Conservation (phyloP, 2,329 filamentous ascomycete species). For the Ophiostoma australiae region DNA sequence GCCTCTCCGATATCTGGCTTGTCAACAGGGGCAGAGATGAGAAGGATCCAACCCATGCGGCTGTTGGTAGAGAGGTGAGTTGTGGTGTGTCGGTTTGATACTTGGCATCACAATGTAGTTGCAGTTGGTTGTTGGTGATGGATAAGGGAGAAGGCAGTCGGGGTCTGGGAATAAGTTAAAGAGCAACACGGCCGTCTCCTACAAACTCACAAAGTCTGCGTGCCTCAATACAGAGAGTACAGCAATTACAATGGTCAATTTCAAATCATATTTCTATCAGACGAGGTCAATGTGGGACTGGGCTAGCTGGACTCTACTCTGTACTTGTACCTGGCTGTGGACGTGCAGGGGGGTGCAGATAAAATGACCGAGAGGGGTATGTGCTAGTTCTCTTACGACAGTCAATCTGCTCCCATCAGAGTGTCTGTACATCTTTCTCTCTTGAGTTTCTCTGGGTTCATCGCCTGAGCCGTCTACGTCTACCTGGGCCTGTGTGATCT, state of each 20-base stretch:
- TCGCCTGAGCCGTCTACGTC: neutral
- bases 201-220: too few relatives aligned
- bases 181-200: neutral
- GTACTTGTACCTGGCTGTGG: neutral
- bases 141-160: neutral
- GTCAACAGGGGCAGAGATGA: neutral
- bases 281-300: neutral
- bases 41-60: neutral
- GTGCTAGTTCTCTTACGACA: neutral
- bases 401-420: neutral
- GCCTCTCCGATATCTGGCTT: neutral
- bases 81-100: neutral
- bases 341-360: constrained; percentile 1
- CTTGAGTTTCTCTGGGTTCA: neutral
- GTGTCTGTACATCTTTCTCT: neutral
- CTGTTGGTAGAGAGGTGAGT: neutral
- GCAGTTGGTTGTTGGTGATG: neutral
- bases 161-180: neutral
- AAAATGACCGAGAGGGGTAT: neutral
- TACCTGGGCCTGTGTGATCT: neutral
- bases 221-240: too few relatives aligned
- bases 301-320: neutral
- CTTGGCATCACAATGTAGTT: neutral
- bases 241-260: too few relatives aligned
- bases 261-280: neutral